Evolutionary conservation across 441 rosid genomes (phyloP), one percentile per base, ranked within the genome.

Genomic region (Arabidopsis lyrata): DNA sequence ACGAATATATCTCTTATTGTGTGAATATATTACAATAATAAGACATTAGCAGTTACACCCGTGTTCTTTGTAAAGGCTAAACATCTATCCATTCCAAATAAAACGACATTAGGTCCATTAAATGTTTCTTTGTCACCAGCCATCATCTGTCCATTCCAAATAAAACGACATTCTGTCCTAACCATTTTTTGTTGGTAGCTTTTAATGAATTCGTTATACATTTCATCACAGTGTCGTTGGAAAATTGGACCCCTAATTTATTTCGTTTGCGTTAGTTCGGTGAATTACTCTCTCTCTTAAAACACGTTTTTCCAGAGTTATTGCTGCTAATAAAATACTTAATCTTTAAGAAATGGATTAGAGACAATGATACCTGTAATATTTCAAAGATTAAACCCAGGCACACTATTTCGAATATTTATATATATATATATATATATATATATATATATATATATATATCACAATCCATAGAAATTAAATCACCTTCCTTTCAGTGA

Each of bases 71-170:
- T 8, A 32, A 32, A 32, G 6, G 35, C 2, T 5, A 14, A 5
- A 45, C 16, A 44, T 44, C 14, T 38, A 42, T 13, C 12, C 2
- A 48, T 48, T 13, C 16, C 16, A 27, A 13, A 53, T 3, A 13
- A 50, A 20, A 22, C 12, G 22, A 38, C n/a, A 13, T 16, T 3
- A 8, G 57, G 12, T 49, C 50, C 70, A 50, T 13, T 67, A 39
- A 54, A 39, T 67, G 63, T 54, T 67, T 34, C 32, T 13, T 13
- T 49, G 10, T 29, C 38, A 44, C 39, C 52, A 29, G 39, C 67
- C 41, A 44, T 7, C 54, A 44, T 7, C 20, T 63, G 27, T 44
- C 54, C 27, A n/a, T n/a, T n/a, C n/a, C n/a, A n/a, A n/a, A n/a
- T n/a, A n/a, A n/a, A n/a, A n/a, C n/a, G n/a, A n/a, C n/a, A n/a